These are phyloP conservation scores for Salix viminalis DNA, from an alignment of 345 rosid genomes.

Conservation along the genomic window DNA sequence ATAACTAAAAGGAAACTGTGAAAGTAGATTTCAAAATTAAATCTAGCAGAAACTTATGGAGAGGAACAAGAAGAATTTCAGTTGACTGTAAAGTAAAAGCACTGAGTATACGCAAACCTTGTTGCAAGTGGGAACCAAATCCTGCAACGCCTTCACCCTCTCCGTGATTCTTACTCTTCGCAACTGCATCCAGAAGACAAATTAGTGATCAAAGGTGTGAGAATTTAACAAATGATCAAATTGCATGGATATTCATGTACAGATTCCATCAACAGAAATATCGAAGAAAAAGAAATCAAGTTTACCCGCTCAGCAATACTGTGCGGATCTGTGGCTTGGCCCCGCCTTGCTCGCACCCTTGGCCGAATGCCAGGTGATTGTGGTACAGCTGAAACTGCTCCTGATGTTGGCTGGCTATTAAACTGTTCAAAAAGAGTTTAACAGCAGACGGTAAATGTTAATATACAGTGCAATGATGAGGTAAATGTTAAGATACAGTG, in stretches of 20 bases:
- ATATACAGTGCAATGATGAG: not conserved
- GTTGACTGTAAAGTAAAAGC: conserved; percentile 4
- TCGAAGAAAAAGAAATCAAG: not conserved
- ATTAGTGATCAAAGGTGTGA: not conserved
- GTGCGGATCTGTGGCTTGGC: conserved; percentile 36
- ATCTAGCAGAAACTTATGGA: not conserved
- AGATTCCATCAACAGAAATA: not conserved
- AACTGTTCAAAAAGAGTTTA: conserved; percentile 29
- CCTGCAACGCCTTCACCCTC: conserved; percentile 71
- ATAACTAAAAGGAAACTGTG: too few species aligned
- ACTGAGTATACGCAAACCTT: conserved; percentile 35
- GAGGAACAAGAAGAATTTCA: not conserved
- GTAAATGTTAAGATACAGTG: not conserved
- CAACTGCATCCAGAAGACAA: conserved; percentile 34
- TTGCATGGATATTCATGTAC: not conserved
- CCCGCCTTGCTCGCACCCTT: conserved; percentile 31
- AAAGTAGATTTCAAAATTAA: too few species aligned
- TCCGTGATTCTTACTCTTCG: conserved; percentile 75
- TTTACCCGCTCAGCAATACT: conserved; percentile 31
- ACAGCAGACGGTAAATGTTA: not conserved
- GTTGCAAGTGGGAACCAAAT: conserved; percentile 70
- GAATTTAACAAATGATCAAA: not conserved
- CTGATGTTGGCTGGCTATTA: conserved; percentile 38
- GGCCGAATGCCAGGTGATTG: conserved; percentile 40
- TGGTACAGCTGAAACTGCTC: conserved; percentile 28